These are phyloP conservation scores for Saccharomycopsis guyanensis DNA, from an alignment of 805 yeast species.

Conservation along the genomic window DNA sequence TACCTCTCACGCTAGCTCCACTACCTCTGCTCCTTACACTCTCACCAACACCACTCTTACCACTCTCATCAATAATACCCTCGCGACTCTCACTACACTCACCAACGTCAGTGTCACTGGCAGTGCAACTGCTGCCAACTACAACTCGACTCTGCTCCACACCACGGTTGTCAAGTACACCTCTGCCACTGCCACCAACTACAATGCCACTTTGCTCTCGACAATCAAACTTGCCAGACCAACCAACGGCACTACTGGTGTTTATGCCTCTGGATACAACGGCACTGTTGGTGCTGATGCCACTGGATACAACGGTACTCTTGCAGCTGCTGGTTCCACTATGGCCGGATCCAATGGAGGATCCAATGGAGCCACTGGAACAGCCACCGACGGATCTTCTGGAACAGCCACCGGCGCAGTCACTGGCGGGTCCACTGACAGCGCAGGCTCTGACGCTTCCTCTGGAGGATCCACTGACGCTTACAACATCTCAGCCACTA, in stretches of 20 bases:
- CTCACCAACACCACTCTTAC: not conserved
- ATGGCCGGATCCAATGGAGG: not conserved
- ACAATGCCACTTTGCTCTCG: not conserved
- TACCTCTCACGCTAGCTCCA: not conserved
- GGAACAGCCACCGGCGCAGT: slow-evolving; percentile 17
- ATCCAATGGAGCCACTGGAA: not conserved
- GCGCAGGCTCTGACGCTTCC: too few relatives aligned
- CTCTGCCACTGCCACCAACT: not conserved
- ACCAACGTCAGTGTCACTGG: not conserved
- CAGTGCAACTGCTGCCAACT: not conserved
- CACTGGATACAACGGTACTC: not conserved
- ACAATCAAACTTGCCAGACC: not conserved
- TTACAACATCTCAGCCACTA: not conserved
- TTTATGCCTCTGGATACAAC: not conserved
- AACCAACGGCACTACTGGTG: not conserved
- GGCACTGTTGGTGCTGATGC: not conserved
- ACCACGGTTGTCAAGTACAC: not conserved
- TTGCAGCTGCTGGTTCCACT: not conserved
- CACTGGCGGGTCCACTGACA: slow-evolving; percentile 14
- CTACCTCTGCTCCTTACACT: too few relatives aligned
- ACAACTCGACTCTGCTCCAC: not conserved
- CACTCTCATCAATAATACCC: too few relatives aligned
- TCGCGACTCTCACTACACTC: not conserved
- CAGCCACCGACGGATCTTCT: slow-evolving; percentile 10
- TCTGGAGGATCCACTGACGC: too few relatives aligned